Evolutionary conservation across 768 basidiomycete genomes (phyloP), one percentile per base, ranked within the genome.

Genomic region (Cyclocybe cylindracea): DNA sequence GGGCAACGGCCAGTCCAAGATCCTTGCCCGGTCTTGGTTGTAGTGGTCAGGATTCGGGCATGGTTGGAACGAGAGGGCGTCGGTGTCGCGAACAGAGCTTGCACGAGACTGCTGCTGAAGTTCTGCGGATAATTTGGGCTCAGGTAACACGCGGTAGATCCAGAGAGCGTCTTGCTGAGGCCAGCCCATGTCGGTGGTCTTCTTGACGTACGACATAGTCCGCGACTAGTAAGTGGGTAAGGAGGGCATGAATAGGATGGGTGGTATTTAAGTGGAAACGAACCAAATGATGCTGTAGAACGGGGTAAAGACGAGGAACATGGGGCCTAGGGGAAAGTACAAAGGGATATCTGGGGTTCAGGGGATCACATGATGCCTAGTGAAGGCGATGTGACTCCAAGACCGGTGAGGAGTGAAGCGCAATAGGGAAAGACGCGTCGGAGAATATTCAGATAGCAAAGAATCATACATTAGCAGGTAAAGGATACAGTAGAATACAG

Each of bases 21-120:
- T 66, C 16, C 70, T 62, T 56, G 68, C 71, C 14, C 81, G 71
- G 61, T 83, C 81, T 58, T 83, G 79, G 52, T 65, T 77, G 5
- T 64, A 58, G 18, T 67, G 63, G 33, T 68, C 66, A 13, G 71
- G 74, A 33, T 72, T 64, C 1, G 70, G 68, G 54, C 73, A 77
- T 18, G 80, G 80, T 54, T 83, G 80, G 42, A 83, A 69, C 13
- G 72, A 67, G 31, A 79, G 68, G 39, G 64, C 62, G 51, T 77
- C 72, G n/a, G 73, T 74, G 46, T 67, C 63, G 5, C 61, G 61
- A 35, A 65, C 47, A 1, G 70, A 61, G 5, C 61, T 61, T 13
- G 76, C 66, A 31, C 50, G 52, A 3, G 78, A 66, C 1, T 74
- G 64, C 10, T 73, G 70, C 37, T 61, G 63, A n/a, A 82, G 70